Evolutionary conservation across 495 filamentous ascomycete species (phyloP).

Genomic region (Penicillium diatomitis): DNA sequence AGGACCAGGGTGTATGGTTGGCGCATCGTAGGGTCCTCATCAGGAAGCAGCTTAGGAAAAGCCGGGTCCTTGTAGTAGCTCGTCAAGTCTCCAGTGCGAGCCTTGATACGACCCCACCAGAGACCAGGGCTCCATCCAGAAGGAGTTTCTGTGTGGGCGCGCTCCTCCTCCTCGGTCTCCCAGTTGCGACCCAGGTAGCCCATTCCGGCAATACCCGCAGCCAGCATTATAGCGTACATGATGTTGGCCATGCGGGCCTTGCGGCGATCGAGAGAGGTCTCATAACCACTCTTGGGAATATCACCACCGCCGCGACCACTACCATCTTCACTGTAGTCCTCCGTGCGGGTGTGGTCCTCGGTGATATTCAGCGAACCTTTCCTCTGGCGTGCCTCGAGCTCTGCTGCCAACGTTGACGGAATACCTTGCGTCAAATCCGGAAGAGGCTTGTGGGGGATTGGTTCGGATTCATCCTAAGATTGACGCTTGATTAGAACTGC

Average conservation of each 20-base stretch:
- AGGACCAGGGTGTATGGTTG: conserved; percentile 90
- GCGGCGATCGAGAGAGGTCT: conserved; percentile 79
- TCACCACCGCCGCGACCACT: conserved; percentile 42
- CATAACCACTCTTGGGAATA: conserved; percentile 74
- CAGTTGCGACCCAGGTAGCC: conserved; percentile 79
- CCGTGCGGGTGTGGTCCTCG: conserved; percentile 44
- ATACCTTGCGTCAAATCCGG: conserved; percentile 89
- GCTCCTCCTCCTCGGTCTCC: conserved; percentile 63
- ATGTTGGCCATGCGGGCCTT: conserved; percentile 61
- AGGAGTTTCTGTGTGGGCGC: conserved; percentile 56
- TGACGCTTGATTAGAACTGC: conserved; percentile 11
- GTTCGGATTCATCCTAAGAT: conserved; percentile 23
- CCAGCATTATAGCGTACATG: conserved; percentile 47
- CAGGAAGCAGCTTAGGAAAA: conserved; percentile 87
- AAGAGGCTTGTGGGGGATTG: conserved; percentile 43
- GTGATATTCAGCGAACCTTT: conserved; percentile 47
- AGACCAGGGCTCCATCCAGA: conserved; percentile 63
- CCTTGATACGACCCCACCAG: conserved; percentile 70
- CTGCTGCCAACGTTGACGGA: conserved; percentile 68
- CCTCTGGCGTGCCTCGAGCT: conserved; percentile 52
- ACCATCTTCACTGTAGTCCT: conserved; percentile 34
- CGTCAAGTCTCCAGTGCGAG: conserved; percentile 61
- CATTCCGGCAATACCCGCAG: conserved; percentile 41
- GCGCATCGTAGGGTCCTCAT: conserved; percentile 69
- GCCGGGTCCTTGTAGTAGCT: conserved; percentile 94